These are phyloP conservation scores for Trichocladium uniseriatum DNA, from an alignment of 495 filamentous ascomycete genomes.

Conservation along the genomic window DNA sequence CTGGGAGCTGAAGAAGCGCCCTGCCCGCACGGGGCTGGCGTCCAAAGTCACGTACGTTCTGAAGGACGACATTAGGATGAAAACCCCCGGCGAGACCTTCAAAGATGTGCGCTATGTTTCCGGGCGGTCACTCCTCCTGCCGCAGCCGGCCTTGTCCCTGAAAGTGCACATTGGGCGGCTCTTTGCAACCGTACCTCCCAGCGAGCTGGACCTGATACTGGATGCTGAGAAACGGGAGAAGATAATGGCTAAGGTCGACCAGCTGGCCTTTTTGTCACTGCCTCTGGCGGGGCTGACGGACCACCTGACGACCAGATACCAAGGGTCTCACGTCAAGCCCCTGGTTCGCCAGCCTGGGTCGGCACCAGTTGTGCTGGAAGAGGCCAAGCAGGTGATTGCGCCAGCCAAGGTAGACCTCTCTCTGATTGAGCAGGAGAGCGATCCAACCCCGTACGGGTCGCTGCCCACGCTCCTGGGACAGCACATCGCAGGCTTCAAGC, in stretches of 20 bases:
- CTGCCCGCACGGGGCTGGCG: slow-evolving; percentile 7
- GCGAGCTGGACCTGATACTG: background rate
- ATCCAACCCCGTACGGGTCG: slow-evolving; percentile 1
- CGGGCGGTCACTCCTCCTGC: slow-evolving; percentile 37
- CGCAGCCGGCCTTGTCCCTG: slow-evolving; percentile 37
- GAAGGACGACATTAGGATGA: background rate
- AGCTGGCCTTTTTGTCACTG: slow-evolving; percentile 29
- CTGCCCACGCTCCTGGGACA: background rate
- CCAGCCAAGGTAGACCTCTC: background rate
- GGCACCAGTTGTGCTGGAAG: background rate
- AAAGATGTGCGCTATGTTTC: slow-evolving; percentile 25
- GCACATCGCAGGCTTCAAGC: slow-evolving; percentile 32
- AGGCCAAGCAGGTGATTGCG: background rate
- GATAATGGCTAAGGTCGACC: background rate
- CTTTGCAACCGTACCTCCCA: slow-evolving; percentile 20
- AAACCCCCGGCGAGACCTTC: background rate
- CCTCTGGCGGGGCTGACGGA: slow-evolving; percentile 36
- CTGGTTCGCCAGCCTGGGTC: slow-evolving; percentile 2
- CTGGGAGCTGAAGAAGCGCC: slow-evolving; percentile 20
- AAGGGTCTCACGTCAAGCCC: slow-evolving; percentile 41
- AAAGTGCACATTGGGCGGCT: slow-evolving; percentile 26
- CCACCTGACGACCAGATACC: slow-evolving; percentile 32
- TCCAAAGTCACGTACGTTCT: background rate
- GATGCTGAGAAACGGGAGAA: background rate
- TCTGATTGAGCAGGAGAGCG: background rate